These are phyloP conservation scores for Euphorbia celastroides DNA, from an alignment of 441 rosid genomes.

Conservation along the genomic window DNA sequence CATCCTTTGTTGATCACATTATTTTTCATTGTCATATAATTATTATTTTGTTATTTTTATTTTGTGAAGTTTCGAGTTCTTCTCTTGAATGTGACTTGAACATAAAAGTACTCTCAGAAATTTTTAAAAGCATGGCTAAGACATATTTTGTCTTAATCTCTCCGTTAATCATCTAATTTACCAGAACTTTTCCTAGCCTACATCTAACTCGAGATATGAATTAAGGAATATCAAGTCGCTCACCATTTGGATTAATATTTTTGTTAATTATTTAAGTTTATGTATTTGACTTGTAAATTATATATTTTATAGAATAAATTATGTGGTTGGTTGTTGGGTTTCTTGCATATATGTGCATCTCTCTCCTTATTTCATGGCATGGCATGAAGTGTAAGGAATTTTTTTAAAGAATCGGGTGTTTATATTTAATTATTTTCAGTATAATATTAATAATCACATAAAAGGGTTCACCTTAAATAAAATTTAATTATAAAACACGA, in stretches of 20 bases:
- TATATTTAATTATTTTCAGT: conserved; percentile 1
- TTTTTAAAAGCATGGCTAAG: too few relatives aligned
- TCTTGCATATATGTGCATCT: conserved; percentile 14
- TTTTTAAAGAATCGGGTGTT: not conserved
- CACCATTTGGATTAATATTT: too few relatives aligned
- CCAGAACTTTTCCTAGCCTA: too few relatives aligned
- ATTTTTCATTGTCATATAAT: not conserved
- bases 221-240: too few relatives aligned
- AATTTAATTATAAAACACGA: conserved; percentile 9
- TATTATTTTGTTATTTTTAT: too few relatives aligned
- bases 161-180: too few relatives aligned
- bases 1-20: conserved; percentile 16
- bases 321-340: conserved; percentile 13
- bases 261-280: too few relatives aligned
- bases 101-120: too few relatives aligned
- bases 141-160: too few relatives aligned
- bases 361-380: conserved; percentile 33
- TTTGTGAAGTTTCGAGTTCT: too few relatives aligned
- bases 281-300: not conserved
- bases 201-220: too few relatives aligned
- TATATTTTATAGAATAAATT: not conserved
- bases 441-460: conserved; percentile 17
- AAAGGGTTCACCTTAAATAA: conserved; percentile 42
- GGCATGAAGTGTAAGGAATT: conserved; percentile 28
- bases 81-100: too few relatives aligned